Evolutionary conservation across 2,329 filamentous ascomycete species (phyloP).

Genomic region (Botrytis galanthina): DNA sequence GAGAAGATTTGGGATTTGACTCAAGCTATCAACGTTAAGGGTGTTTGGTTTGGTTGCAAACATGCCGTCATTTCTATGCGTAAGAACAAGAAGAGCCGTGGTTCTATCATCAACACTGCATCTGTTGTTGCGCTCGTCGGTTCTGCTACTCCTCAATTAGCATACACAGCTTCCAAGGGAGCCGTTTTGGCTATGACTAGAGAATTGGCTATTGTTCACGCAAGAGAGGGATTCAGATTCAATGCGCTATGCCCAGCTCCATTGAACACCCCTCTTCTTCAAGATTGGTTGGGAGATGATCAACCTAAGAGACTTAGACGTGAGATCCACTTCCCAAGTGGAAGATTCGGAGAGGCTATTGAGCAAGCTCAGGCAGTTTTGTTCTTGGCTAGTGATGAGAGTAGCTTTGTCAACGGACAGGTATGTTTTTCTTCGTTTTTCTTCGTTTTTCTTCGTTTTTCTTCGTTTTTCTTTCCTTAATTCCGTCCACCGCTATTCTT

Average conservation of each 20-base stretch:
- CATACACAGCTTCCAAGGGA: constrained; percentile 75
- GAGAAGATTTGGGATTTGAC: constrained; percentile 77
- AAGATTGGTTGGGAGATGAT: constrained; percentile 76
- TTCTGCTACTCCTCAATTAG: constrained; percentile 68
- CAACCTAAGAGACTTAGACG: constrained; percentile 65
- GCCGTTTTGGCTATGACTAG: constrained; percentile 72
- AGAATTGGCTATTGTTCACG: constrained; percentile 72
- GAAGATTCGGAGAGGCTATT: constrained; percentile 73
- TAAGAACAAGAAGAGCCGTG: constrained; percentile 63
- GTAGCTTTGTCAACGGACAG: constrained; percentile 70
- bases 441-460: too few relatives aligned
- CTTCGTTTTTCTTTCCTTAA: too few relatives aligned
- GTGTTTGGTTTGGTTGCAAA: constrained; percentile 75
- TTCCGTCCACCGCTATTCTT: not conserved
- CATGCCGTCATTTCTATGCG: constrained; percentile 67
- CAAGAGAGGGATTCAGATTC: constrained; percentile 71
- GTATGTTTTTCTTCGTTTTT: constrained; percentile 35
- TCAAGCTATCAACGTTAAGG: constrained; percentile 75
- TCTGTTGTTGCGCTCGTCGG: constrained; percentile 72
- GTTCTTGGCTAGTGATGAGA: constrained; percentile 73
- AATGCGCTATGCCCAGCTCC: constrained; percentile 73
- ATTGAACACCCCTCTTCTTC: constrained; percentile 71
- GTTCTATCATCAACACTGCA: constrained; percentile 72
- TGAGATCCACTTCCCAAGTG: constrained; percentile 72
- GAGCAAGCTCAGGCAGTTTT: constrained; percentile 74